phyloP scores from a whole-genome alignment of 2,329 filamentous ascomycete species.

The Fusarium newnesense region DNA sequence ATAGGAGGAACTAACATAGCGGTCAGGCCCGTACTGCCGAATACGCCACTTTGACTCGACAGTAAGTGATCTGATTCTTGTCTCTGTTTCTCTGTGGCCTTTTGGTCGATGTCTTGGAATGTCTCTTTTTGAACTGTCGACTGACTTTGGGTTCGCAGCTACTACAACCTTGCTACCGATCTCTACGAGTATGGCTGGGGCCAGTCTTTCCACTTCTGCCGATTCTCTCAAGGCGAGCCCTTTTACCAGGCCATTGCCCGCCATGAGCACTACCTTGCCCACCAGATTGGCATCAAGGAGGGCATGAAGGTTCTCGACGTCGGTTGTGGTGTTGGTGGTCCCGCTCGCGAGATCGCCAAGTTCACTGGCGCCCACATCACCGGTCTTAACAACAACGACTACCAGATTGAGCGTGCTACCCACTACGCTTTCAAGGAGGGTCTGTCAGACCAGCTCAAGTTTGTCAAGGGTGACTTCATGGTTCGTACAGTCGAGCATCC shows the following conservation, averaged over 20 bases:
- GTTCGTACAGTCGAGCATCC: constrained; percentile 48
- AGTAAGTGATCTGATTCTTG: constrained; percentile 66
- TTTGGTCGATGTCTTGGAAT: not conserved
- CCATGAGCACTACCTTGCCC: constrained; percentile 97
- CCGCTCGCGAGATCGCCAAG: constrained; percentile 94
- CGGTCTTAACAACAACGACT: constrained; percentile 98
- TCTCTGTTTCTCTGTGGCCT: not conserved
- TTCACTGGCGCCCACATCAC: constrained; percentile 91
- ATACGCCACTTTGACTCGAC: constrained; percentile 92
- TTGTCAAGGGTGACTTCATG: constrained; percentile 98
- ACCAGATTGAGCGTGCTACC: constrained; percentile 95
- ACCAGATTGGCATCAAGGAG: constrained; percentile 85
- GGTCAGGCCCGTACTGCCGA: constrained; percentile 79
- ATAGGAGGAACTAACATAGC: constrained; percentile 33
- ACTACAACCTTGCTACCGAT: constrained; percentile 97
- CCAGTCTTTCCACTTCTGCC: constrained; percentile 96
- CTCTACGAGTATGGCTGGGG: constrained; percentile 98
- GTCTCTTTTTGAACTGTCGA: not conserved
- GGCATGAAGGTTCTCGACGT: constrained; percentile 94
- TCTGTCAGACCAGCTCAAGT: constrained; percentile 81
- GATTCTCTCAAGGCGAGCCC: constrained; percentile 85
- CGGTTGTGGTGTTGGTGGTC: constrained; percentile 95
- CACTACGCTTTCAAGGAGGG: constrained; percentile 85
- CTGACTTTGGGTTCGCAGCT: constrained; percentile 61
- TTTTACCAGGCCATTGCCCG: constrained; percentile 94